Base-by-base conservation (phyloP, 352 stramenopile species). In the Phytopythium helicoides region DNA sequence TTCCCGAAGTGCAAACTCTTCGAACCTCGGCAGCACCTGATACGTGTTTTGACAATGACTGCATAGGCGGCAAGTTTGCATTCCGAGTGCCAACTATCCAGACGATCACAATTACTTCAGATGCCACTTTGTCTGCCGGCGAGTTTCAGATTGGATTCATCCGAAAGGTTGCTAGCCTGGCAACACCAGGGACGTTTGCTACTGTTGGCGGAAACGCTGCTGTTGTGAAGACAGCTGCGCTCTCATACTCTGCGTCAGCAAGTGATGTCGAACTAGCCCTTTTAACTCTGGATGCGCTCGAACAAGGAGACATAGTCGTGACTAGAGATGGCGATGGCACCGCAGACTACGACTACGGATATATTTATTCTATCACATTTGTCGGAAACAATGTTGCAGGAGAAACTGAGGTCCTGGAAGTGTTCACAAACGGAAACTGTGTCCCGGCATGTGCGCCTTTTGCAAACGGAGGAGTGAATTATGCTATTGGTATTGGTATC, bases 31-130 rank as follows among this genome's bases (percentile, higher is more conserved):
- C 66, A 1, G 52, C 62, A 1, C 56, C 80, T 1, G 58, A 76
- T 23, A 52, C 52, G 21, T 92, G 84, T 47, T 69, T 77, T 23
- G 44, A 54, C n/a, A 64, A 51, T 12, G 68, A 55, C 18, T 94
- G 79, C 36, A 62, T 94, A 19, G 37, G 44, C 23, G 84, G 84
- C 1, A 36, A 39, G 0, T 68, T 94, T 18, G 84, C 84, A 0
- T 88, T 90, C 33, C 79, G 84, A 11, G 56, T 89, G 8, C 84
- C 84, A 9, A 91, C 73, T 0, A 60, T 94, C 12, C 84, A 94
- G 49, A 89, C 75, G 8, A 81, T 94, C 58, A 81, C 46, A 1
- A 72, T 94, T 7, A 71, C 63, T 1, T 68, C 79, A 1, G 16
- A 47, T n/a, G 79, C 68, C n/a, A 55, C 57, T 0, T 90, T 94